Evolutionary conservation across 2,329 filamentous ascomycete species (phyloP).

Genomic region (Cladosporium sp.): DNA sequence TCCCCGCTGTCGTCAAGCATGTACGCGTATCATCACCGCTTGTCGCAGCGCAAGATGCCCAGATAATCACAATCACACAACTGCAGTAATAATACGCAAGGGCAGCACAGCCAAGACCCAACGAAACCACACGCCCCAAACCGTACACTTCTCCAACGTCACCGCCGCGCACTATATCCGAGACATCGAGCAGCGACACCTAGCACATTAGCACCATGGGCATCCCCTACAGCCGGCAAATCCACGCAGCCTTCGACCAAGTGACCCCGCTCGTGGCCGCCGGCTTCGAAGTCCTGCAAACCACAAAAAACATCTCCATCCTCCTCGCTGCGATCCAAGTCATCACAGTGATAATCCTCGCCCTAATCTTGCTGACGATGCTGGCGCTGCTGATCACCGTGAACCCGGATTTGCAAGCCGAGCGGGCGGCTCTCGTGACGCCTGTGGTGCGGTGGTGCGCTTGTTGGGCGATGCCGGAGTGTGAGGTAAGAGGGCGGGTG

Average conservation of each 20-base stretch:
- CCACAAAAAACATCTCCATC: conserved; percentile 48
- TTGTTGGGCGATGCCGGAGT: conserved; percentile 17
- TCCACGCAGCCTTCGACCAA: conserved; percentile 50
- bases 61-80: neutral
- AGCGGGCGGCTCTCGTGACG: conserved; percentile 41
- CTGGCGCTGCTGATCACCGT: conserved; percentile 42
- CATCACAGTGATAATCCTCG: conserved; percentile 40
- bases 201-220: conserved; percentile 36
- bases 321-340: conserved; percentile 46
- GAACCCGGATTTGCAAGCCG: conserved; percentile 45
- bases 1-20: neutral
- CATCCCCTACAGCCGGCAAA: conserved; percentile 50
- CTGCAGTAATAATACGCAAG: neutral
- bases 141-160: neutral
- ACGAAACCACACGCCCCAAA: neutral
- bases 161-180: neutral
- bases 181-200: neutral
- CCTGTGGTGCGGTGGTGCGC: conserved; percentile 37
- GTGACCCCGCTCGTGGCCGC: conserved; percentile 50
- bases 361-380: conserved; percentile 36
- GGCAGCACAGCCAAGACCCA: neutral
- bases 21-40: neutral
- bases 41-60: neutral
- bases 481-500: conserved; percentile 3
- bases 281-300: conserved; percentile 47